These are phyloP conservation scores for Phoma sp. DNA, from an alignment of 2,329 filamentous ascomycete genomes.

Conservation along the genomic window DNA sequence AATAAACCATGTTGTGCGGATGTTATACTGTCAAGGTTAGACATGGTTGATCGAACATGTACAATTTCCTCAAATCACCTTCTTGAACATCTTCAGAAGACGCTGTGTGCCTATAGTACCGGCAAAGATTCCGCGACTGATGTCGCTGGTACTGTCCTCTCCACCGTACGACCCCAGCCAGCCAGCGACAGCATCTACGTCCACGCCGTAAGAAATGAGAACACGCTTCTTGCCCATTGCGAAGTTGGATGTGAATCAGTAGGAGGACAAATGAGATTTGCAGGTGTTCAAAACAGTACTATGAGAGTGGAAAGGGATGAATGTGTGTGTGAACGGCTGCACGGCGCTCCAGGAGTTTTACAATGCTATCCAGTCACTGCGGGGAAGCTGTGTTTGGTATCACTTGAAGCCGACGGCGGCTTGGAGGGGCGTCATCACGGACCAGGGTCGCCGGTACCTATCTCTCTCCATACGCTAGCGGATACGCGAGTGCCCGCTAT, in stretches of 20 bases:
- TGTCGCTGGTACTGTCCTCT: slow-evolving; percentile 73
- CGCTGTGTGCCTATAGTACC: slow-evolving; percentile 71
- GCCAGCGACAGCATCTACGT: slow-evolving; percentile 70
- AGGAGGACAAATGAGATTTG: neutral
- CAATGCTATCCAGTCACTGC: slow-evolving; percentile 12
- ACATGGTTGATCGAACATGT: neutral
- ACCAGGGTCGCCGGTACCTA: neutral
- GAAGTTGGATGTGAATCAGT: neutral
- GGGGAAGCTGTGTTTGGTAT: slow-evolving; percentile 19
- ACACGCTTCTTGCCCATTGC: slow-evolving; percentile 58
- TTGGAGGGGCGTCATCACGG: slow-evolving; percentile 10
- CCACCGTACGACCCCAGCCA: slow-evolving; percentile 79
- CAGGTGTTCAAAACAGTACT: neutral
- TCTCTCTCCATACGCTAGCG: neutral
- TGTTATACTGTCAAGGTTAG: slow-evolving; percentile 58
- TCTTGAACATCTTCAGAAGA: slow-evolving; percentile 72
- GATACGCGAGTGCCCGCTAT: neutral
- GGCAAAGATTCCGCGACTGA: slow-evolving; percentile 71
- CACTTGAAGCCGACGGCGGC: slow-evolving; percentile 13
- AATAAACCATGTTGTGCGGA: slow-evolving; percentile 72
- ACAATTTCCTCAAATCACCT: slow-evolving; percentile 34
- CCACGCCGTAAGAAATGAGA: slow-evolving; percentile 69
- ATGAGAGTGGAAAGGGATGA: neutral
- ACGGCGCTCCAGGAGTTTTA: slow-evolving; percentile 9
- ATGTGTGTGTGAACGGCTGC: neutral